Percentiles rank a stretch among this genome's conserved stretches.
These are phyloP conservation scores for Corylus heterophylla DNA, from an alignment of 306 rosid species.

Conservation along the genomic window DNA sequence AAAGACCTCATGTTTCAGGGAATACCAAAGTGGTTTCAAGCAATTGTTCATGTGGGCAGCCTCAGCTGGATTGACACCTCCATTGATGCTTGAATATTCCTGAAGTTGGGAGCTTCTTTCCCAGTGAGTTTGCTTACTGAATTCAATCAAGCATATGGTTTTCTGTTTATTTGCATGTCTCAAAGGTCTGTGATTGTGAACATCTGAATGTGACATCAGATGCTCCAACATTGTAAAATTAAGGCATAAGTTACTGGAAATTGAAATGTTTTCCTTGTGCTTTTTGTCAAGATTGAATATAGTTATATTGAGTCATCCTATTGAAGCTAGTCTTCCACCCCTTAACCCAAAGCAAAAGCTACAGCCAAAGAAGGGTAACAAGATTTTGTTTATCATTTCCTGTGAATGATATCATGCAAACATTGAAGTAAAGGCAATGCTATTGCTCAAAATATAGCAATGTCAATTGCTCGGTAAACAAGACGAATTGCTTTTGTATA, in stretches of 20 bases:
- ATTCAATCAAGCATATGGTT: neutral
- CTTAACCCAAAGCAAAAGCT: neutral
- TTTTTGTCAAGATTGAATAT: neutral
- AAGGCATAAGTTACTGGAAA: neutral
- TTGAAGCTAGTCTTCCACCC: neutral
- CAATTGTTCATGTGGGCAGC: constrained; percentile 45
- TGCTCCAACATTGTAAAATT: neutral
- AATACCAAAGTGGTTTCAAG: constrained; percentile 50
- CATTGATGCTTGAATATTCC: neutral
- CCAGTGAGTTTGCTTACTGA: neutral
- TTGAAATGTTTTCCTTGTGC: neutral
- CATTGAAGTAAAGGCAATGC: neutral
- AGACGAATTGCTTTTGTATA: neutral
- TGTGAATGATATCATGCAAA: no score
- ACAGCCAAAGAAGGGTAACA: neutral
- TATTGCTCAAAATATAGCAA: neutral
- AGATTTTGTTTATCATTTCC: neutral
- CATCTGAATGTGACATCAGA: neutral
- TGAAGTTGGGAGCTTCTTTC: neutral
- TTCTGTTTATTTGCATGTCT: neutral
- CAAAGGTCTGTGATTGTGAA: neutral
- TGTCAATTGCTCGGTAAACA: neutral
- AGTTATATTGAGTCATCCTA: neutral
- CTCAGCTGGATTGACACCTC: constrained; percentile 31
- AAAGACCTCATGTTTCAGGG: constrained; percentile 36